Evolutionary conservation across 192 early-diverging fungal species (phyloP), one percentile per base, ranked within the genome.

Genomic region (Entomortierella lignicola): DNA sequence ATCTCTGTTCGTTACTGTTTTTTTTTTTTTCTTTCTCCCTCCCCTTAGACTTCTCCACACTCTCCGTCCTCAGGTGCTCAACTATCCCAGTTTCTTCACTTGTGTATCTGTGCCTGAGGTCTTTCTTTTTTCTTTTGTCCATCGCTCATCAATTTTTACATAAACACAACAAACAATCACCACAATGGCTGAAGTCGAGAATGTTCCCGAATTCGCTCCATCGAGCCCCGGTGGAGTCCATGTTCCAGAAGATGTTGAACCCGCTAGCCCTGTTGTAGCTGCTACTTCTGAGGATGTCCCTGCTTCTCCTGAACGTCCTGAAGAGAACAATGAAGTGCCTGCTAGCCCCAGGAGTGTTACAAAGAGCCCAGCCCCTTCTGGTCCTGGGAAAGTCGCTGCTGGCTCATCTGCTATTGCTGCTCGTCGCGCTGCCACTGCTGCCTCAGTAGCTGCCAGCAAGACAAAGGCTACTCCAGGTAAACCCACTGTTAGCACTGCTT

Each of bases 101-200:
- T 64, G 21, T 30, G 44, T 48, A 4, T 6, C n/a, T 43, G 27
- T 34, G 12, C n/a, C 30, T 32, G 7, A 13, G 6, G 17, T 52
- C n/a, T 42, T 55, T 37, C 20, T 54, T 55, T 20, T 34, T 20
- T 23, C 52, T 23, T 47, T 55, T 50, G 31, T 71, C 52, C 72
- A 66, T 66, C 57, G 48, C 32, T 61, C 48, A 55, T 60, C 15
- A 27, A 54, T 34, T 30, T n/a, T 20, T 29, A 39, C 18, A 18
- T 30, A 37, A 17, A 8, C 27, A 55, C 61, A 57, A 41, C 12
- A 41, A 53, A 15, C n/a, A 29, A 34, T 27, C 4, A 34, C 21
- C 27, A 64, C 31, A 30, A 77, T 77, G 73, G 73, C 72, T 37
- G 72, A 77, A 64, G 73, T 77, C 60, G 73, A 77, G 50, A 58